A percentile compares a stretch with the other conserved stretches of the same genome.
These are phyloP conservation scores for Zhuliangozyma blackwelliae DNA, from an alignment of 1,139 yeast species.

Conservation along the genomic window DNA sequence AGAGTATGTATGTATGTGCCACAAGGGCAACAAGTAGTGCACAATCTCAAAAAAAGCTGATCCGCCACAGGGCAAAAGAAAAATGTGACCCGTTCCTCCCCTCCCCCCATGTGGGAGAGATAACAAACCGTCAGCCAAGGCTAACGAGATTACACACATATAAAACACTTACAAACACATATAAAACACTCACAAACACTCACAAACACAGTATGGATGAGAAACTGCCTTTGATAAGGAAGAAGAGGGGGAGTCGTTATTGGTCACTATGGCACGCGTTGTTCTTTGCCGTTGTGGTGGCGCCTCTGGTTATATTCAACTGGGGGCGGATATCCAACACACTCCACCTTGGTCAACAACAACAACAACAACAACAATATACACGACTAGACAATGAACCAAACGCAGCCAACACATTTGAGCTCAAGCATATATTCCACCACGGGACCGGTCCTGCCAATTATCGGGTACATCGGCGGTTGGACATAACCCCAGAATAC, in stretches of 20 bases:
- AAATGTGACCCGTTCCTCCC: too few species aligned
- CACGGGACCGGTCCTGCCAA: slow-evolving; percentile 42
- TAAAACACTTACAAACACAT: too few species aligned
- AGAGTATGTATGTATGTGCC: too few species aligned
- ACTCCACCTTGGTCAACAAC: not conserved
- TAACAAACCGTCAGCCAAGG: too few species aligned
- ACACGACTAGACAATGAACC: not conserved
- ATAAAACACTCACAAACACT: too few species aligned
- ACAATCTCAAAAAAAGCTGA: too few species aligned
- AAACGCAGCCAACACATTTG: slow-evolving; percentile 15
- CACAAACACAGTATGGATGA: too few species aligned
- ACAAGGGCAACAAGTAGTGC: too few species aligned
- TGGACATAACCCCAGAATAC: slow-evolving; percentile 44
- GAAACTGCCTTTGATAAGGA: not conserved
- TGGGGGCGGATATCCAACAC: not conserved
- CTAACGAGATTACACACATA: too few species aligned
- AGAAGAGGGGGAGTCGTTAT: not conserved
- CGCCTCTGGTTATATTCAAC: slow-evolving; percentile 1
- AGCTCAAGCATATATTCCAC: slow-evolving; percentile 47
- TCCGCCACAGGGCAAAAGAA: too few species aligned
- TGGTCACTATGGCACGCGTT: not conserved
- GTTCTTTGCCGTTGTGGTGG: slow-evolving; percentile 1
- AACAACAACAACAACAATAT: not conserved
- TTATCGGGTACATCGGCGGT: slow-evolving; percentile 34
- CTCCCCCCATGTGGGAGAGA: too few species aligned